Evolutionary conservation across 2,329 filamentous ascomycete genomes (phyloP).

Genomic region (Fusarium transvaalense): DNA sequence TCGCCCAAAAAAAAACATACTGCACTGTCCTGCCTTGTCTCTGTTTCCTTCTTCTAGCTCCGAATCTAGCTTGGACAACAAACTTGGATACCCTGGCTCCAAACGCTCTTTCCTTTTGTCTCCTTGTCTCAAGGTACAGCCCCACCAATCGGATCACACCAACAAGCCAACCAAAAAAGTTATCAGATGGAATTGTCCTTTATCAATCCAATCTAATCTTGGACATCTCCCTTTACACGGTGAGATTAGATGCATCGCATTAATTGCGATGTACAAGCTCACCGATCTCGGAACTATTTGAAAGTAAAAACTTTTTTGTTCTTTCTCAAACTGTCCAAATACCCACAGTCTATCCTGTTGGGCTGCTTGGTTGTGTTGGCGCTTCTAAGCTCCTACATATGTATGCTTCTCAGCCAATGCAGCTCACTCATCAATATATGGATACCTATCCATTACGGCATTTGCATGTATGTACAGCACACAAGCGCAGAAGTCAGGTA

Average conservation of each 20-base stretch:
- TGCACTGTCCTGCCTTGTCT: background rate
- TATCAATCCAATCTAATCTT: conserved; percentile 52
- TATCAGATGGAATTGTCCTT: conserved; percentile 39
- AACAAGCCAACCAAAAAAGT: conserved; percentile 20
- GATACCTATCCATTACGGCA: background rate
- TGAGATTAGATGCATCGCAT: conserved; percentile 31
- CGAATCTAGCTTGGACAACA: background rate
- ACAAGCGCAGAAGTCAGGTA: conserved; percentile 23
- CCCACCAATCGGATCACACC: conserved; percentile 40
- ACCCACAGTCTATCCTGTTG: conserved; percentile 13
- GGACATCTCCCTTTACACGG: conserved; percentile 13
- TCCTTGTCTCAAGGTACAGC: conserved; percentile 1
- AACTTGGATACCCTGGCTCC: conserved; percentile 11
- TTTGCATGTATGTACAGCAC: conserved; percentile 4
- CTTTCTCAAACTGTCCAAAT: background rate
- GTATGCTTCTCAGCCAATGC: conserved; percentile 1
- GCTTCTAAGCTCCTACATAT: conserved; percentile 15
- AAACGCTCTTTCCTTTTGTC: conserved; percentile 18
- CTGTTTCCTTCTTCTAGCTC: conserved; percentile 9
- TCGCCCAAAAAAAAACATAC: background rate
- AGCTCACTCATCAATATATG: background rate
- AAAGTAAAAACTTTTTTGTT: background rate
- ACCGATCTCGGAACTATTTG: conserved; percentile 40
- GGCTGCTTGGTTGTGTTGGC: conserved; percentile 20
- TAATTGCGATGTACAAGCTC: conserved; percentile 13